phyloP scores from a whole-genome alignment of 2,329 filamentous ascomycete species.

The Davidsoniella virescens region DNA sequence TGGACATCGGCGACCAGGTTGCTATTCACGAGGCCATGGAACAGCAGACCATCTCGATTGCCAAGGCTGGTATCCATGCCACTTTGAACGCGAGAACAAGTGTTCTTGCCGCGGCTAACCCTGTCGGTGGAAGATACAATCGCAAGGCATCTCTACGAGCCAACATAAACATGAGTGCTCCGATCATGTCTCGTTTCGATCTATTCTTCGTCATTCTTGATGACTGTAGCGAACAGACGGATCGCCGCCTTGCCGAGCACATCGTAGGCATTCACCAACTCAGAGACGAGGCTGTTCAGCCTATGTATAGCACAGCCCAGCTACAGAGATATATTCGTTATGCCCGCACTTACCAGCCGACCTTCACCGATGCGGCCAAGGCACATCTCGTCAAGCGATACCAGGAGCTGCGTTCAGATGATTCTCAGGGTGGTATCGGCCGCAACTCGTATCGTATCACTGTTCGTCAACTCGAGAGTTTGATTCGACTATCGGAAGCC shows the following conservation, averaged over 20 bases:
- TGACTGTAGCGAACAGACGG: slow-evolving; percentile 83
- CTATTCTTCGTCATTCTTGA: slow-evolving; percentile 96
- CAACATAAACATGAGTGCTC: slow-evolving; percentile 97
- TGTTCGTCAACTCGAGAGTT: slow-evolving; percentile 83
- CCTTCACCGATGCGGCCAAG: slow-evolving; percentile 80
- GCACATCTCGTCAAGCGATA: slow-evolving; percentile 77
- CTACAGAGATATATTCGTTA: slow-evolving; percentile 95
- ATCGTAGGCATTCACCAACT: slow-evolving; percentile 90
- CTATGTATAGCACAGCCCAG: slow-evolving; percentile 91
- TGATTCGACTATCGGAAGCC: slow-evolving; percentile 93
- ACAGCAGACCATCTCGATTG: slow-evolving; percentile 98
- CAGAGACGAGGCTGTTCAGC: slow-evolving; percentile 77
- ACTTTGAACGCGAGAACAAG: slow-evolving; percentile 91
- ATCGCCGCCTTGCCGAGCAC: slow-evolving; percentile 81
- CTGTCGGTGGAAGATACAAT: slow-evolving; percentile 91
- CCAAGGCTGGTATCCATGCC: slow-evolving; percentile 94
- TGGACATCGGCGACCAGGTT: slow-evolving; percentile 94
- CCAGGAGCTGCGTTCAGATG: slow-evolving; percentile 85
- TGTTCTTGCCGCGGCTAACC: slow-evolving; percentile 91
- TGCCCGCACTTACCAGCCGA: slow-evolving; percentile 81
- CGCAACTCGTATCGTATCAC: slow-evolving; percentile 96
- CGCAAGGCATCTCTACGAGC: slow-evolving; percentile 82
- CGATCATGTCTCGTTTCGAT: slow-evolving; percentile 99
- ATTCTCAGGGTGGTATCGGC: slow-evolving; percentile 84
- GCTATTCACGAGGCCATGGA: slow-evolving; percentile 99